Percentiles rank a stretch among this genome's conserved stretches.
Evolutionary conservation across 2,329 filamentous ascomycete genomes (phyloP).

Genomic region (Sphaerulina musiva): DNA sequence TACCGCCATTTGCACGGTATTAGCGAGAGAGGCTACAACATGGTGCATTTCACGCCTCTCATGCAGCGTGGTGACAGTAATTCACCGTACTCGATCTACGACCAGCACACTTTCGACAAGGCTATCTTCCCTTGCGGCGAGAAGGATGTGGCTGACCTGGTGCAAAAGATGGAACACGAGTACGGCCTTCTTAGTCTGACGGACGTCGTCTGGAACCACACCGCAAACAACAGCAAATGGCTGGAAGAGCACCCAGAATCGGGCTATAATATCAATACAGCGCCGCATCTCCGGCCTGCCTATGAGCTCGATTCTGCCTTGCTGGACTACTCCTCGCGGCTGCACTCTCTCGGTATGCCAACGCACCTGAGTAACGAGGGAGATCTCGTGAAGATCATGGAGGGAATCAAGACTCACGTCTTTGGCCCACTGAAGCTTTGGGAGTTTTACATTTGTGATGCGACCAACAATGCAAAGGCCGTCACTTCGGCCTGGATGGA

Average conservation of each 20-base stretch:
- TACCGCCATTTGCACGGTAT: slow-evolving; percentile 83
- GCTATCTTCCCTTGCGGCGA: slow-evolving; percentile 78
- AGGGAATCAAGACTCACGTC: slow-evolving; percentile 72
- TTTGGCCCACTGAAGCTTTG: slow-evolving; percentile 73
- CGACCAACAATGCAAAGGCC: slow-evolving; percentile 63
- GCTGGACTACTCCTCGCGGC: slow-evolving; percentile 55
- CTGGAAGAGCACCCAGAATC: slow-evolving; percentile 89
- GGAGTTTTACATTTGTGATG: slow-evolving; percentile 86
- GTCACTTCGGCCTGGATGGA: slow-evolving; percentile 65
- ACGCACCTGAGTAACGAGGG: slow-evolving; percentile 62
- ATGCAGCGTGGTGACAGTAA: slow-evolving; percentile 85
- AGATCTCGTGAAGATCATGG: slow-evolving; percentile 76
- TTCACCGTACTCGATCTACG: slow-evolving; percentile 93
- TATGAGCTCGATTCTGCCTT: slow-evolving; percentile 73
- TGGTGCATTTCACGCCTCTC: slow-evolving; percentile 95
- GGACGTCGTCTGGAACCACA: slow-evolving; percentile 97
- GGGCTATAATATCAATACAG: slow-evolving; percentile 88
- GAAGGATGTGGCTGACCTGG: slow-evolving; percentile 68
- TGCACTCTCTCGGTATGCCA: slow-evolving; percentile 65
- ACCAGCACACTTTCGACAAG: slow-evolving; percentile 83
- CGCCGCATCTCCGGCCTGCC: slow-evolving; percentile 62
- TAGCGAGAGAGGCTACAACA: slow-evolving; percentile 89
- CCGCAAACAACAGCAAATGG: slow-evolving; percentile 92
- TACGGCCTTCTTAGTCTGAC: slow-evolving; percentile 82
- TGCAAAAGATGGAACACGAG: slow-evolving; percentile 74